A percentile compares a stretch with the other conserved stretches of the same genome.
Evolutionary conservation across 2,329 filamentous ascomycete species (phyloP).

Genomic region (Fusarium bulbicola): DNA sequence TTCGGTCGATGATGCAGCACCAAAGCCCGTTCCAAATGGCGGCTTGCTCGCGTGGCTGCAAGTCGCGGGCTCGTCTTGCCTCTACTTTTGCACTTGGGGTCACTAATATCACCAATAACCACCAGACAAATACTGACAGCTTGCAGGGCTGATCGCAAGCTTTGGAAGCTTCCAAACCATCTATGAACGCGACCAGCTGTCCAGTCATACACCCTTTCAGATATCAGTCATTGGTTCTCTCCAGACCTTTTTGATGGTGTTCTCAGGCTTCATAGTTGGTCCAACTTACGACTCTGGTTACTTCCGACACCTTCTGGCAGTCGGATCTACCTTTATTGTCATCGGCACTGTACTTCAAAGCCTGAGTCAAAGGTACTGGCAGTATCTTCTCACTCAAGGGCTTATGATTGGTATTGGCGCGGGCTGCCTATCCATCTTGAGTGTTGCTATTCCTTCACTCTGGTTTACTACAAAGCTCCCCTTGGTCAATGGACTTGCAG

Average conservation of each 20-base stretch:
- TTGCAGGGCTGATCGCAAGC: slow-evolving; percentile 23
- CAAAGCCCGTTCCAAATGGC: slow-evolving; percentile 12
- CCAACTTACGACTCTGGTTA: slow-evolving; percentile 37
- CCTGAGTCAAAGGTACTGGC: slow-evolving; percentile 67
- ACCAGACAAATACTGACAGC: background rate
- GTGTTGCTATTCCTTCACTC: slow-evolving; percentile 77
- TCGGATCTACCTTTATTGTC: slow-evolving; percentile 29
- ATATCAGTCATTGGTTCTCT: slow-evolving; percentile 38
- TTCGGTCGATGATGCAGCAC: background rate
- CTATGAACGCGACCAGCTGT: slow-evolving; percentile 27
- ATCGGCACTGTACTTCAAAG: slow-evolving; percentile 33
- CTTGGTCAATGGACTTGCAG: slow-evolving; percentile 79
- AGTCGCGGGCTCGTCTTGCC: slow-evolving; percentile 32
- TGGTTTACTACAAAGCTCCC: slow-evolving; percentile 78
- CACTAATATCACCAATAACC: background rate
- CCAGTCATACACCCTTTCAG: slow-evolving; percentile 18
- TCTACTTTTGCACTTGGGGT: slow-evolving; percentile 41
- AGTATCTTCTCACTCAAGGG: slow-evolving; percentile 81
- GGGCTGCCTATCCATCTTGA: slow-evolving; percentile 81
- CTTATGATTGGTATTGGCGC: slow-evolving; percentile 75
- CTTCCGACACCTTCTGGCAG: slow-evolving; percentile 20
- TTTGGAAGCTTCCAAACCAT: slow-evolving; percentile 41
- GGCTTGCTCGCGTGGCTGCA: slow-evolving; percentile 36
- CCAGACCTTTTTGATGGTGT: slow-evolving; percentile 37
- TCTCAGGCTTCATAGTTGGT: slow-evolving; percentile 34